phyloP scores from a whole-genome alignment of 1,284 basidiomycete species.

The Coriolopsis trogii region DNA sequence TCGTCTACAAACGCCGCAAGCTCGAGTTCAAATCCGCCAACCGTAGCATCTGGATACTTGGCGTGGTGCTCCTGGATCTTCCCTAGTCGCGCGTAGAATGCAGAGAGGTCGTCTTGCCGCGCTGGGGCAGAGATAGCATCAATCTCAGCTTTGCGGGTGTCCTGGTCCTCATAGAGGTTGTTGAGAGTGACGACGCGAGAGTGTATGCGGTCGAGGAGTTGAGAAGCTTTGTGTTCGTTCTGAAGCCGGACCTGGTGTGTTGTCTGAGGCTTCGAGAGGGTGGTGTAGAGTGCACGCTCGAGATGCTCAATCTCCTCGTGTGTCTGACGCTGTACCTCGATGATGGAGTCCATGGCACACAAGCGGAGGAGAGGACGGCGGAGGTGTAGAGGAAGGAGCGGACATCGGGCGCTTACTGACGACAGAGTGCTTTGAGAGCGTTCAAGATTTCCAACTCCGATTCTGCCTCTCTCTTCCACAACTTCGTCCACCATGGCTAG shows the following conservation, averaged over 20 bases:
- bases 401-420: slow-evolving; percentile 14
- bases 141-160: slow-evolving; percentile 63
- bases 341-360: slow-evolving; percentile 80
- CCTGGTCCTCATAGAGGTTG: slow-evolving; percentile 75
- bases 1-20: slow-evolving; percentile 80
- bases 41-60: slow-evolving; percentile 89
- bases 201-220: slow-evolving; percentile 83
- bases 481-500: slow-evolving; percentile 65
- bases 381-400: background rate
- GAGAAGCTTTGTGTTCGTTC: slow-evolving; percentile 86
- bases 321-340: slow-evolving; percentile 91
- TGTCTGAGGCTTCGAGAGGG: slow-evolving; percentile 65
- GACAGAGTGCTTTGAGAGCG: slow-evolving; percentile 11
- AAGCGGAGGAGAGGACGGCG: background rate
- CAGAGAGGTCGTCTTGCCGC: slow-evolving; percentile 77
- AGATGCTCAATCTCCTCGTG: slow-evolving; percentile 97
- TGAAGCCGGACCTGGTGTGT: slow-evolving; percentile 71
- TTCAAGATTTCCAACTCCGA: slow-evolving; percentile 58
- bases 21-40: slow-evolving; percentile 81
- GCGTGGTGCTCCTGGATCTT: slow-evolving; percentile 95
- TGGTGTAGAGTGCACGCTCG: slow-evolving; percentile 70
- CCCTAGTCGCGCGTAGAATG: slow-evolving; percentile 93
- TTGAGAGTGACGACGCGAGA: slow-evolving; percentile 70
- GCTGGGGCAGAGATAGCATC: slow-evolving; percentile 58
- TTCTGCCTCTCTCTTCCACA: slow-evolving; percentile 39